A percentile compares a stretch with the other conserved stretches of the same genome.
phyloP scores from a whole-genome alignment of 1,284 basidiomycete species.

The Xerocomus nothofagi region DNA sequence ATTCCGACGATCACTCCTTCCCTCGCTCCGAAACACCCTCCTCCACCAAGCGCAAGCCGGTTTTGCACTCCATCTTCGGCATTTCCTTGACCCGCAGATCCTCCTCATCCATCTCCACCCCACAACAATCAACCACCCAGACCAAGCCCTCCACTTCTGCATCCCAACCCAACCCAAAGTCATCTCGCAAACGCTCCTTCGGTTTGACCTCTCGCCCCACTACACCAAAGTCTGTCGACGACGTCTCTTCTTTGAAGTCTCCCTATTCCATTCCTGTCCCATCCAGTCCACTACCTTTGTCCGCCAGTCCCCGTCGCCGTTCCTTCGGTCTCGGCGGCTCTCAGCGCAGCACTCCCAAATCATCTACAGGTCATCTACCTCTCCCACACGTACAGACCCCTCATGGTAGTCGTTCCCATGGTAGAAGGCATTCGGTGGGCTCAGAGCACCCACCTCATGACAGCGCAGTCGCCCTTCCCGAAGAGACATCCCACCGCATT shows the following conservation, averaged over 20 bases:
- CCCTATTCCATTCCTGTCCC: constrained; percentile 30
- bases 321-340: constrained; percentile 33
- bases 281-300: constrained; percentile 31
- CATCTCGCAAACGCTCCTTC: constrained; percentile 34
- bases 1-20: constrained; percentile 23
- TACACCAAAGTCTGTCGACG: constrained; percentile 34
- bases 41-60: constrained; percentile 26
- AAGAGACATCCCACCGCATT: constrained; percentile 22
- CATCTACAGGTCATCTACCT: constrained; percentile 30
- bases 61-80: constrained; percentile 52
- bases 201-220: constrained; percentile 33
- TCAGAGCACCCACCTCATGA: constrained; percentile 35
- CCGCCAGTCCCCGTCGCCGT: constrained; percentile 36
- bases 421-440: constrained; percentile 30
- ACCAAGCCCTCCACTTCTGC: constrained; percentile 26
- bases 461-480: constrained; percentile 36
- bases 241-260: constrained; percentile 21
- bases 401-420: constrained; percentile 25
- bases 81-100: constrained; percentile 44
- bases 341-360: constrained; percentile 34
- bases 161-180: constrained; percentile 20
- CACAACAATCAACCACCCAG: constrained; percentile 17
- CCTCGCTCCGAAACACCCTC: constrained; percentile 35
- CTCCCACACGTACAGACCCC: constrained; percentile 20
- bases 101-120: constrained; percentile 31